Base-by-base conservation (phyloP, 2,329 filamentous ascomycete genomes). In the Pseudogymnoascus sp. region DNA sequence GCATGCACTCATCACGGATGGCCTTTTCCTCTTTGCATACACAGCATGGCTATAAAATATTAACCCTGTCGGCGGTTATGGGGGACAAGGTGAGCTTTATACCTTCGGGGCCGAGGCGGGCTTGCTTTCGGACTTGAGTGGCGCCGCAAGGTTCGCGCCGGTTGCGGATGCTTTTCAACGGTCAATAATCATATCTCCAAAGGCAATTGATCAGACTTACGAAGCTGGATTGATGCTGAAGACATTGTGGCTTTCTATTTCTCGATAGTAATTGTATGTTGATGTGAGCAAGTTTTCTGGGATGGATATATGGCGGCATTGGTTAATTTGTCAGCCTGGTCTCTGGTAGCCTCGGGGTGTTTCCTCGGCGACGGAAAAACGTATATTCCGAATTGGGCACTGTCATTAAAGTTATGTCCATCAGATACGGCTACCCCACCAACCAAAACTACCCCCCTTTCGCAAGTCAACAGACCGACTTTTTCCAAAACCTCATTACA, bases 1-100 rank as follows among this genome's bases (percentile, higher is more conserved):
- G 89, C 93, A 99, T 97, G 82, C 94, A 99, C 78, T 99, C 92
- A 79, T 99, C 94, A 66, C 94, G 91, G 69, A 84, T 84, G 39
- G 90, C 82, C 77, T 99, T 99, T 76, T 99, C 92, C 49, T 94
- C 86, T 74, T 92, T 97, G 85, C 94, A 99, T 30, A 97, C 94
- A 75, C 94, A 97, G 84, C 94, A 97, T 45, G 93, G 93, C 91
- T 97, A 71, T 64, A 16, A n/a, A 49, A 35, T 25, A 28, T 68
- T 42, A 64, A 60, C 9, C 49, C 52, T 7, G 49, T 60, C 19
- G 19, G 19, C 2, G 12, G 11, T 38, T 12, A 52, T 8, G 23
- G 16, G 39, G 23, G 11, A 4, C 2, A 23, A 36, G 62, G 22
- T 25, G 28, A 55, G 28, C 19, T 23, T 52, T 16, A 33, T 66